These are phyloP conservation scores for Coemansia sp. DNA, from an alignment of 192 early-diverging fungal genomes.

Conservation along the genomic window DNA sequence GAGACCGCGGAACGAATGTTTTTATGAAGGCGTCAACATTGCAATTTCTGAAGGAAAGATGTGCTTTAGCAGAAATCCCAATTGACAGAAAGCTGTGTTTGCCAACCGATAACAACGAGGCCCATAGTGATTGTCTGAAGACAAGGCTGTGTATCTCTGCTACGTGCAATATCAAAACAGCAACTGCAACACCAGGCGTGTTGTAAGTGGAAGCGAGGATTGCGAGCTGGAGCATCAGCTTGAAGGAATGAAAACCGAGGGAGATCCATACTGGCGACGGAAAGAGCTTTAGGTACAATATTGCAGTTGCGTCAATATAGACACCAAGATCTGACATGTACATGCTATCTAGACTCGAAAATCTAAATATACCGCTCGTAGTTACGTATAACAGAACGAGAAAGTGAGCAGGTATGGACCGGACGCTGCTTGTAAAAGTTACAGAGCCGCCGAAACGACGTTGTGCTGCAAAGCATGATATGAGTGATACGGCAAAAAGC, in stretches of 20 bases:
- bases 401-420: neutral
- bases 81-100: slow-evolving; percentile 1
- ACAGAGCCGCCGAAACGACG: neutral
- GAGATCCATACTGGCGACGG: neutral
- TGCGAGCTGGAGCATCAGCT: neutral
- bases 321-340: neutral
- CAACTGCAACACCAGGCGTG: neutral
- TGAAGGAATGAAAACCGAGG: neutral
- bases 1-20: neutral
- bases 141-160: neutral
- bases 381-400: neutral
- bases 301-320: neutral
- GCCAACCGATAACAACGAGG: neutral
- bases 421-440: neutral
- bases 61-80: neutral
- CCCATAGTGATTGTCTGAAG: neutral
- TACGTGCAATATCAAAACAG: neutral
- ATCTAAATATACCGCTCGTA: too few species aligned
- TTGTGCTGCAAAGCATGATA: neutral
- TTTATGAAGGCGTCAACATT: neutral
- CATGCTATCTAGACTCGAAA: neutral
- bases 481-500: neutral
- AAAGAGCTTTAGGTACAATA: neutral
- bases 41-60: neutral
- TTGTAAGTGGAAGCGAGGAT: neutral